Base-by-base conservation (phyloP, 2,329 filamentous ascomycete species). In the Mycosphaerella sp. region DNA sequence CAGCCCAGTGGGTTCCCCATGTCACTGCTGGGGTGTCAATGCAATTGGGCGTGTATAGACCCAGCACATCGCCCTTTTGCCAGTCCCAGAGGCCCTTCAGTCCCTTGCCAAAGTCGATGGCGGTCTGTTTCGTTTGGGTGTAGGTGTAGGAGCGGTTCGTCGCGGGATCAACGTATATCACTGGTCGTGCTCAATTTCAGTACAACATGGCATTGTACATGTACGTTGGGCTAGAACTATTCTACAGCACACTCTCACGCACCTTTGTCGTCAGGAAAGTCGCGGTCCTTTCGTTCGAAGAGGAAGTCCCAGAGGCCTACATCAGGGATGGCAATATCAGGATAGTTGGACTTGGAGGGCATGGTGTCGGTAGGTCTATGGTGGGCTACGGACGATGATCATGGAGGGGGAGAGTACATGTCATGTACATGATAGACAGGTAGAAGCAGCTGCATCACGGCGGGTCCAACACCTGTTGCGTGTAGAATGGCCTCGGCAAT, bases 1-100 rank as follows among this genome's bases (percentile, higher is more conserved):
- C 90, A 0, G 87, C 86, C 86, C 87, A 95, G 58, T 86, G 81
- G 6, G 81, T 77, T 18, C 89, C 90, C 75, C 87, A 88, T 68
- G 81, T 87, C 41, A 89, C 70, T 2, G 84, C 75, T 0, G 88
- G 84, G 0, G 86, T 89, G 68, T 96, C 90, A 65, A 95, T 85
- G 68, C 79, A 83, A 67, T 96, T 96, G 16, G 89, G 87, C 2
- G 87, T 84, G 74, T 85, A 95, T 44, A 95, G 75, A 9, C 79
- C 85, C 16, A 96, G 76, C 2, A 93, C 86, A 64, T 95, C 87
- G 63, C 87, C 86, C 65, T 86, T 89, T 60, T 82, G 76, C 85
- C 89, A 95, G 40, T 82, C 77, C 78, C 84, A 91, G 16, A 76
- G 70, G 14, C 85, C 79, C 64, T 83, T 84, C 25, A 96, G 76